Percentiles rank a stretch among this genome's conserved stretches.
These are phyloP conservation scores for Fusarium pseudoanthophilum DNA, from an alignment of 2,329 filamentous ascomycete genomes.

Conservation along the genomic window DNA sequence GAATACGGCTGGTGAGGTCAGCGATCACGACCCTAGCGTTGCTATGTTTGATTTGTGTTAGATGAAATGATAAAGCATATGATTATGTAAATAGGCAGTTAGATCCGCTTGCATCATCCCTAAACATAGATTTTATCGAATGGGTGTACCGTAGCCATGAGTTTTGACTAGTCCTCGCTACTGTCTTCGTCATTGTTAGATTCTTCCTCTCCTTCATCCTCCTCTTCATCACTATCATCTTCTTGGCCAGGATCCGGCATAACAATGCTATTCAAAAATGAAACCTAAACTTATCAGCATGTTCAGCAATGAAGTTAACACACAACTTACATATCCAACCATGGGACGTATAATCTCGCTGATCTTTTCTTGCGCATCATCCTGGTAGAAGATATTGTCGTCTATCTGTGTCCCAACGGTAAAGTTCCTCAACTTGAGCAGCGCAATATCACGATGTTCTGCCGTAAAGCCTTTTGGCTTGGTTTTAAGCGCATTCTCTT, in stretches of 20 bases:
- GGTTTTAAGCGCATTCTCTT: constrained; percentile 81
- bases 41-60: constrained; percentile 70
- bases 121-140: not conserved
- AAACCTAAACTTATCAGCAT: constrained; percentile 61
- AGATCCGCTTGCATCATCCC: not conserved
- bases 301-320: not conserved
- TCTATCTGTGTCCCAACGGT: constrained; percentile 74
- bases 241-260: constrained; percentile 72
- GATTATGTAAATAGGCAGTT: constrained; percentile 14
- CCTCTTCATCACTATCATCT: constrained; percentile 55
- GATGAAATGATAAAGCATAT: not conserved
- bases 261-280: constrained; percentile 76
- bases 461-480: constrained; percentile 84
- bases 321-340: constrained; percentile 78
- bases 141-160: not conserved
- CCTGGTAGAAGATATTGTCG: constrained; percentile 71
- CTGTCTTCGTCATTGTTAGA: constrained; percentile 11
- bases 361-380: constrained; percentile 73
- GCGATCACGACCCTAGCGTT: constrained; percentile 77
- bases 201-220: constrained; percentile 47
- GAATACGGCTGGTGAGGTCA: constrained; percentile 63
- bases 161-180: constrained; percentile 12
- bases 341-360: constrained; percentile 72
- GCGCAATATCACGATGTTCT: constrained; percentile 80
- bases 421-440: constrained; percentile 84